Evolutionary conservation across 192 early-diverging fungal species (phyloP), one percentile per base, ranked within the genome.

Genomic region (Coemansia sp.): DNA sequence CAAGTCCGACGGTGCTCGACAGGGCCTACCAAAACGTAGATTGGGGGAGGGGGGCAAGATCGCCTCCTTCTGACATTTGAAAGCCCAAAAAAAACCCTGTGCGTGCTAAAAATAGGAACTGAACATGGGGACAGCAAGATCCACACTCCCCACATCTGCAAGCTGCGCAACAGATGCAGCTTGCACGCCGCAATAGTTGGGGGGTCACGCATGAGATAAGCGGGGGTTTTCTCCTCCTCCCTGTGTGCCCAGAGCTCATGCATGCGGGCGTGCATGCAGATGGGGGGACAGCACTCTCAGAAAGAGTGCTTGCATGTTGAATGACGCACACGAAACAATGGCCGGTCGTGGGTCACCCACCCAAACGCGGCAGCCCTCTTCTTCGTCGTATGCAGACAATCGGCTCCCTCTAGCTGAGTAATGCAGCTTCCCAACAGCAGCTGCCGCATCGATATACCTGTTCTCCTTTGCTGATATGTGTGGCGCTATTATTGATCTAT

Each of bases 111-210:
- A 45, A 65, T 65, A 65, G 64, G 43, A 42, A 17, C 62, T 9
- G 38, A 15, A 57, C 37, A 65, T 58, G 31, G 29, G 53, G 49
- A 17, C 14, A 27, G 11, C 53, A 19, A 38, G 37, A 11, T 5
- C 37, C 10, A 11, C 10, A 7, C 37, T 11, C 53, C 17, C 53
- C 29, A 24, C 64, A 9, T 65, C 39, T 57, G 47, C 49, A 17
- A n/a, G 39, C 53, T 31, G 17, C 32, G 20, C 32, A 10, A 36
- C 64, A 20, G 22, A 29, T 20, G 53, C 53, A 56, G 53, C 29
- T 56, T 31, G 53, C n/a, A 35, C 53, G 35, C 39, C 64, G 39
- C 29, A 45, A 57, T 41, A 65, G 43, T 65, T 65, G 60, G 63
- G 63, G 39, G 53, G 29, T 19, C 32, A 64, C 46, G 64, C 39